phyloP scores from a whole-genome alignment of 768 basidiomycete genomes.

The Lepiota subincarnata region DNA sequence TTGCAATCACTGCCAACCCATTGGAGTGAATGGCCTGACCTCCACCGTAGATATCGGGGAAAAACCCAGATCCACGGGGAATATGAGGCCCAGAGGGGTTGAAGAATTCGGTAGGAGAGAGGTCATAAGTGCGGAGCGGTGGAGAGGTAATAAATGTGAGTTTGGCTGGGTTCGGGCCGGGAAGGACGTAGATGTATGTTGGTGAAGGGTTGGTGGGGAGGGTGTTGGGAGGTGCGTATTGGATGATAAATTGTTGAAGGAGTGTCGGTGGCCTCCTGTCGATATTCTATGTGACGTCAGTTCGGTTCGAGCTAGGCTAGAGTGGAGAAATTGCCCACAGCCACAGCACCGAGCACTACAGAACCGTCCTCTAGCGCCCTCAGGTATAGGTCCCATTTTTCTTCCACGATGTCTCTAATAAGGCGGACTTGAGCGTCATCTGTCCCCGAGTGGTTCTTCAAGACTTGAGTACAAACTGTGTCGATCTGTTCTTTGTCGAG shows the following conservation, averaged over 20 bases:
- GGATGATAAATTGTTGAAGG: conserved; percentile 68
- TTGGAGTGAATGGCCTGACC: conserved; percentile 34
- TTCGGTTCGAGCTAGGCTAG: neutral
- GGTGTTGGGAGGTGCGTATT: conserved; percentile 49
- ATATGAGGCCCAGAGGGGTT: conserved; percentile 23
- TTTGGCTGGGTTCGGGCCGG: conserved; percentile 35
- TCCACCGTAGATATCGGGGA: neutral
- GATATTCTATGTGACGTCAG: conserved; percentile 58
- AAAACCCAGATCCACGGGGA: neutral
- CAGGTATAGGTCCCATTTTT: conserved; percentile 77
- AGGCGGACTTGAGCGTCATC: conserved; percentile 46
- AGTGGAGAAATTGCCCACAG: conserved; percentile 41
- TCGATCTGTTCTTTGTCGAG: conserved; percentile 61
- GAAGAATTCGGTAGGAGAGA: conserved; percentile 61
- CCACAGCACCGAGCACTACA: conserved; percentile 66
- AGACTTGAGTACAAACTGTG: conserved; percentile 38
- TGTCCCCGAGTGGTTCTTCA: conserved; percentile 30
- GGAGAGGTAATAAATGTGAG: conserved; percentile 63
- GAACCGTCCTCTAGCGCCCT: conserved; percentile 71
- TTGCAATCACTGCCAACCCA: conserved; percentile 43
- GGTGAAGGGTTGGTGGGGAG: conserved; percentile 57
- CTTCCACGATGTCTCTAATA: conserved; percentile 61
- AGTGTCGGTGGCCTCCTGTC: conserved; percentile 86
- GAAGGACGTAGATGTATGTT: conserved; percentile 49
- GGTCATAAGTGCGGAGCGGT: conserved; percentile 57